Evolutionary conservation across 345 rosid species (phyloP).

Genomic region (Gossypium ekmanianum): DNA sequence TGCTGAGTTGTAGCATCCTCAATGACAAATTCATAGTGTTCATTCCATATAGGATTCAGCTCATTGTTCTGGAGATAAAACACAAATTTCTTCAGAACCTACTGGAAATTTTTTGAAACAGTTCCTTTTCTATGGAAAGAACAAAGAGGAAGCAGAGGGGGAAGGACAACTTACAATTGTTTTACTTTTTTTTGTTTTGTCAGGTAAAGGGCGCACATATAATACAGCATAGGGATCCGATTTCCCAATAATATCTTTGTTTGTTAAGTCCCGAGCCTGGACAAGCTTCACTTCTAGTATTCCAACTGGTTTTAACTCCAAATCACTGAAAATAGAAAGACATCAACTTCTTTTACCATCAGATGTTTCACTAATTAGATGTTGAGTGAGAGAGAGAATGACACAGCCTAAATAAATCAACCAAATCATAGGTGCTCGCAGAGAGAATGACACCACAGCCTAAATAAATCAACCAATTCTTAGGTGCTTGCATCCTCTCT

Average conservation of each 20-base stretch:
- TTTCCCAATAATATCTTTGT: slow-evolving; percentile 93
- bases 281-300: slow-evolving; percentile 95
- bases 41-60: slow-evolving; percentile 97
- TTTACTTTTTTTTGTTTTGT: slow-evolving; percentile 72
- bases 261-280: slow-evolving; percentile 86
- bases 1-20: slow-evolving; percentile 94
- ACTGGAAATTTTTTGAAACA: not conserved
- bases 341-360: slow-evolving; percentile 16
- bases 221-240: slow-evolving; percentile 92
- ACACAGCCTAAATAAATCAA: not conserved
- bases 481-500: not conserved
- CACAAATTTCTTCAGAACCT: slow-evolving; percentile 16
- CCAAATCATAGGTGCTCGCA: not conserved
- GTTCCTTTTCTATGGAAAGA: not conserved
- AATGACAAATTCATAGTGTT: slow-evolving; percentile 81
- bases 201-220: slow-evolving; percentile 78
- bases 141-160: slow-evolving; percentile 1
- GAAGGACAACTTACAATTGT: slow-evolving; percentile 55
- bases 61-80: slow-evolving; percentile 68
- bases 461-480: not conserved
- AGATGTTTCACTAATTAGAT: not conserved
- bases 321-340: slow-evolving; percentile 55
- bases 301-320: slow-evolving; percentile 93
- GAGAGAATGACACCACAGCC: not conserved
- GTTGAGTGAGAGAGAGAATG: not conserved